phyloP scores from a whole-genome alignment of 2,329 filamentous ascomycete species.

The Exophiala viscosa region DNA sequence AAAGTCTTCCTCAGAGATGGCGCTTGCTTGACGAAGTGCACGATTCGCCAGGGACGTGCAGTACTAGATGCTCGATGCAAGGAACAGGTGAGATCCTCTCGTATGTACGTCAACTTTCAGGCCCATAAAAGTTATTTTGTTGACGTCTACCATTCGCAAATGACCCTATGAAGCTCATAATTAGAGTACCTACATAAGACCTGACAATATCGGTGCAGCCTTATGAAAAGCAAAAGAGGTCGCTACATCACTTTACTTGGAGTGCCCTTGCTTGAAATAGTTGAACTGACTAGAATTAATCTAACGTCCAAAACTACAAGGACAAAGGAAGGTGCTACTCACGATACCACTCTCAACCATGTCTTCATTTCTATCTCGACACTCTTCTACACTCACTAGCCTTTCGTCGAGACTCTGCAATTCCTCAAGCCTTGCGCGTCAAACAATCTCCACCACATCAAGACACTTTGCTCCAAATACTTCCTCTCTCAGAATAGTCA shows the following conservation, averaged over 20 bases:
- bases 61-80: not conserved
- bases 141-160: not conserved
- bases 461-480: not conserved
- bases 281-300: not conserved
- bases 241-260: not conserved
- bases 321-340: not conserved
- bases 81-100: not conserved
- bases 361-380: not conserved
- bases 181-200: not conserved
- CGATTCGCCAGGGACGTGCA: not conserved
- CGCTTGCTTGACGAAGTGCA: not conserved
- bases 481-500: not conserved
- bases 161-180: not conserved
- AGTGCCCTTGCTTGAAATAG: not conserved
- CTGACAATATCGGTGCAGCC: not conserved
- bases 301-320: not conserved
- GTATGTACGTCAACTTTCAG: not conserved
- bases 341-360: not conserved
- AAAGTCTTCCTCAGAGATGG: no score
- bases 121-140: not conserved
- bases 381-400: not conserved
- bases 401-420: not conserved
- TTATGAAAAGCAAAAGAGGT: not conserved
- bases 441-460: not conserved
- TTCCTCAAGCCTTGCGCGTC: not conserved